A percentile compares a stretch with the other conserved stretches of the same genome.
phyloP scores from a whole-genome alignment of 2,329 filamentous ascomycete species.

The Diplodia corticola region DNA sequence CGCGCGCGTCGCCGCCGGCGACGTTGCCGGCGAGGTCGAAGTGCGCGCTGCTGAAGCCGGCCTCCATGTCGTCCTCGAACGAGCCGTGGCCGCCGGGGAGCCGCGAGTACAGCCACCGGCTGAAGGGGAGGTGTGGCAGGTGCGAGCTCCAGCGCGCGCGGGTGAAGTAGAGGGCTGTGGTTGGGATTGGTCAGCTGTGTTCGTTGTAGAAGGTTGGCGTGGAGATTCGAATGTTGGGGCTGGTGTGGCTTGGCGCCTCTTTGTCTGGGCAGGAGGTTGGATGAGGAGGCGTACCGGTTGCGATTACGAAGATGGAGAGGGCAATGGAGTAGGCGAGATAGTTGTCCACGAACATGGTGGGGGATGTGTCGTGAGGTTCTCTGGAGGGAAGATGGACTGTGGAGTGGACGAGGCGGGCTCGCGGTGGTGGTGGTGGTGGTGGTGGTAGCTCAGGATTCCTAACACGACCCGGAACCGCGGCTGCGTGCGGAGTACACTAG shows the following conservation, averaged over 20 bases:
- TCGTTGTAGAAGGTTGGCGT: slow-evolving; percentile 23
- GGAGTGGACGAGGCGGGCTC: slow-evolving; percentile 4
- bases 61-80: slow-evolving; percentile 84
- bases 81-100: slow-evolving; percentile 55
- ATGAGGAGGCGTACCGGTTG: slow-evolving; percentile 59
- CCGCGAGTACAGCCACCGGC: slow-evolving; percentile 70
- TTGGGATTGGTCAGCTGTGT: slow-evolving; percentile 25
- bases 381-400: background rate
- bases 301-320: slow-evolving; percentile 68
- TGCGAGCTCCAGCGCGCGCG: slow-evolving; percentile 73
- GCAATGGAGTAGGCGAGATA: slow-evolving; percentile 79
- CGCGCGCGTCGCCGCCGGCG: slow-evolving; percentile 72
- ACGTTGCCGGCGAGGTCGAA: slow-evolving; percentile 86
- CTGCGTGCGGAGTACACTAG: slow-evolving; percentile 19
- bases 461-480: slow-evolving; percentile 22
- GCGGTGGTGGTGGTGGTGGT: slow-evolving; percentile 23
- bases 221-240: slow-evolving; percentile 9
- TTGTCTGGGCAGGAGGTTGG: slow-evolving; percentile 14
- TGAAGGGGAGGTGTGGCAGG: slow-evolving; percentile 53
- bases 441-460: slow-evolving; percentile 12
- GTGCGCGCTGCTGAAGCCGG: slow-evolving; percentile 76
- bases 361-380: slow-evolving; percentile 19
- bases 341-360: slow-evolving; percentile 58
- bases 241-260: background rate
- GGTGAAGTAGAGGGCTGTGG: slow-evolving; percentile 72